A percentile compares a stretch with the other conserved stretches of the same genome.
Evolutionary conservation across 345 rosid species (phyloP).

Genomic region (Pelargonium nanum): DNA sequence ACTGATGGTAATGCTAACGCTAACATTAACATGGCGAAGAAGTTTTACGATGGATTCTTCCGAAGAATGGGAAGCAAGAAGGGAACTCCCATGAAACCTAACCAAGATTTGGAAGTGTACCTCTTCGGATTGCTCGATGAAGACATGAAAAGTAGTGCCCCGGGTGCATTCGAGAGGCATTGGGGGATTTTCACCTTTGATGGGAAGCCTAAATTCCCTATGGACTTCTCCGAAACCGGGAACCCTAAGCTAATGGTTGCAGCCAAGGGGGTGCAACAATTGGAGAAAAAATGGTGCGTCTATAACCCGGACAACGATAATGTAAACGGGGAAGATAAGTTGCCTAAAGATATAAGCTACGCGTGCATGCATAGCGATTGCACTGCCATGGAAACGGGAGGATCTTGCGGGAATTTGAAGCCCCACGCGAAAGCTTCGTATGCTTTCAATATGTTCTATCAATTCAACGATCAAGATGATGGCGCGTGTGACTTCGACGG

Average conservation of each 20-base stretch:
- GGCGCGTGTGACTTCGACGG: constrained; percentile 62
- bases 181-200: constrained; percentile 86
- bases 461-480: constrained; percentile 42
- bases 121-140: constrained; percentile 67
- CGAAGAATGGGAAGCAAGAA: constrained; percentile 33
- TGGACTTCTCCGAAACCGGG: constrained; percentile 58
- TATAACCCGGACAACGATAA: constrained; percentile 13
- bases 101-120: constrained; percentile 36
- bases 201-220: constrained; percentile 54
- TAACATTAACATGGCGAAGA: constrained; percentile 27
- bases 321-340: neutral
- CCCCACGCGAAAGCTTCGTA: constrained; percentile 33
- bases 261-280: constrained; percentile 56
- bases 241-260: constrained; percentile 34
- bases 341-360: constrained; percentile 19
- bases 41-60: constrained; percentile 61
- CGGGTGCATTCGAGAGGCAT: constrained; percentile 72
- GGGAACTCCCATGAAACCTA: constrained; percentile 64
- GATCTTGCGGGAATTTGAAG: constrained; percentile 33
- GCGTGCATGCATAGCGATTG: constrained; percentile 65
- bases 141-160: constrained; percentile 58
- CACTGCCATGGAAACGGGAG: constrained; percentile 25
- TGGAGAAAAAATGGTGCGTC: constrained; percentile 54
- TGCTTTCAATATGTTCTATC: constrained; percentile 71
- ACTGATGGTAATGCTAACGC: constrained; percentile 52